Base-by-base conservation (phyloP, 1,139 yeast species). In the Pneumocystis canis region DNA sequence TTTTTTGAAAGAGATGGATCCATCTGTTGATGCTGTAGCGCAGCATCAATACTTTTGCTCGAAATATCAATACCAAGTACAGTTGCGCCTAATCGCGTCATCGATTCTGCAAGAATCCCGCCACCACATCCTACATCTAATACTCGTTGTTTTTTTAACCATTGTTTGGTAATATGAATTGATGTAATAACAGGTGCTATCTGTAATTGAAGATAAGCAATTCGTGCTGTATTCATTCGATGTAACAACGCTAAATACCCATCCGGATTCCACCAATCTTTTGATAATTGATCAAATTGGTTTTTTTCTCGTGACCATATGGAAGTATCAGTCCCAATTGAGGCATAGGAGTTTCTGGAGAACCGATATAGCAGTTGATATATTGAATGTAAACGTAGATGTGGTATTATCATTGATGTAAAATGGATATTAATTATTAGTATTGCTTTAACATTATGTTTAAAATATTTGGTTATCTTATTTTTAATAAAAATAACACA, bases 121-220 rank as follows among this genome's bases (percentile, higher is more conserved):
- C 98, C 99, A 30, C 99, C 99, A 72, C 98, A 94, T 0, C 99
- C 99, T 63, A 92, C 84, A 71, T 92, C 99, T 65, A 92, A 75
- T 0, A 84, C 90, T 16, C 75, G 73, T 79, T 70, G 83, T 32
- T 79, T 82, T 1, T 58, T 16, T n/a, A 65, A 58, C 62, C 63
- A 60, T n/a, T 25, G 31, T 25, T 33, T 70, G 1, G 73, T 70
- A 1, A 71, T 75, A 32, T 77, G 73, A 62, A 61, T 59, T 56
- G 53, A 14, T 53, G 40, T 18, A 41, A 25, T 30, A 47, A 53
- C 40, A 54, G 41, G 56, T 58, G 37, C n/a, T 20, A 57, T 25
- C 37, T 63, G 61, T 30, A 37, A 35, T 37, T 54, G 53, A 61
- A 92, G 84, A 72, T 89, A 92, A 72, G 90, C 97, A 85, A 92